Percentiles rank a stretch among this genome's conserved stretches.
Evolutionary conservation across 2,329 filamentous ascomycete species (phyloP).

Genomic region (Zasmidium angulare): DNA sequence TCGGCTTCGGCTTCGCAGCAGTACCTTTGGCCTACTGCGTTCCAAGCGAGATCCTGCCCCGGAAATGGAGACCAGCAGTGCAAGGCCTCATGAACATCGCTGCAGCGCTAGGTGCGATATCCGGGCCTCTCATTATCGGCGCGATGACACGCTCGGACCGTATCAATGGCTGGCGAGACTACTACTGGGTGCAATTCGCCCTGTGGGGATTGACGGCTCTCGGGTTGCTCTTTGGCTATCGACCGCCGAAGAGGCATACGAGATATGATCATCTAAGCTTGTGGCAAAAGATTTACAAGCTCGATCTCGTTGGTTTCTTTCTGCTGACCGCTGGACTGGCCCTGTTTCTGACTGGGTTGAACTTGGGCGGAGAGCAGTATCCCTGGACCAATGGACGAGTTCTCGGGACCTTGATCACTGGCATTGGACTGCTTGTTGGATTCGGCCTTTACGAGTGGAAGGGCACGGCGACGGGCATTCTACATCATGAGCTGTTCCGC

Average conservation of each 20-base stretch:
- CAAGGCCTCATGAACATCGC: slow-evolving; percentile 2
- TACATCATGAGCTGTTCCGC: slow-evolving; percentile 20
- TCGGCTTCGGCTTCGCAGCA: slow-evolving; percentile 19
- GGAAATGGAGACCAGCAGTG: slow-evolving; percentile 14
- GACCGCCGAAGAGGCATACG: slow-evolving; percentile 17
- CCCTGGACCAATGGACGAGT: slow-evolving; percentile 35
- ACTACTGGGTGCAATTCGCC: slow-evolving; percentile 20
- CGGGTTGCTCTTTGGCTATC: slow-evolving; percentile 19
- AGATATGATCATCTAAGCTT: slow-evolving; percentile 10
- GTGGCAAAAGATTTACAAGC: slow-evolving; percentile 12
- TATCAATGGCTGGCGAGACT: slow-evolving; percentile 17
- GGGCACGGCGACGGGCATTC: slow-evolving; percentile 17
- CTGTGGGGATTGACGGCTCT: slow-evolving; percentile 17
- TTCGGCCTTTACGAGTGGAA: slow-evolving; percentile 30
- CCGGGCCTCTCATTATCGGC: slow-evolving; percentile 4
- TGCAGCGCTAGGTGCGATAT: slow-evolving; percentile 6
- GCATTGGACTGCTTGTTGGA: slow-evolving; percentile 32
- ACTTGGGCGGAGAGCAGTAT: slow-evolving; percentile 34
- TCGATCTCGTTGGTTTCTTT: slow-evolving; percentile 21
- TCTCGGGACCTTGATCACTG: slow-evolving; percentile 34
- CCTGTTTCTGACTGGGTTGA: slow-evolving; percentile 29
- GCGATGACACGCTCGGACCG: slow-evolving; percentile 6
- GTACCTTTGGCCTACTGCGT: slow-evolving; percentile 17
- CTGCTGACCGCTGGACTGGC: slow-evolving; percentile 22
- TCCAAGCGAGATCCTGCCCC: slow-evolving; percentile 19